Base-by-base conservation (phyloP, 1,284 basidiomycete genomes). In the Mycena sp. region DNA sequence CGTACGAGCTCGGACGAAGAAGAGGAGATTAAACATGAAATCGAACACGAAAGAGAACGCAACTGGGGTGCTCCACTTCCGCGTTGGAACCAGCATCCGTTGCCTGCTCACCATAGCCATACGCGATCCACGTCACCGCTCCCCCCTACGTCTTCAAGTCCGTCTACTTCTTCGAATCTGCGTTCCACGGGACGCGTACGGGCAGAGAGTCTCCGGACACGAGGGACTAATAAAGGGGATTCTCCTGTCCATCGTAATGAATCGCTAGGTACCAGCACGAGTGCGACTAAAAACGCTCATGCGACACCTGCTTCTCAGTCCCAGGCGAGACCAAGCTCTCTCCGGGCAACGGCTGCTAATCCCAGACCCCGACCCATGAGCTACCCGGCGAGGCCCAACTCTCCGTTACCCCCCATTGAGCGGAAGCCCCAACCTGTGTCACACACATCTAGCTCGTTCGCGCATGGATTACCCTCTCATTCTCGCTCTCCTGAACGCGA, bases 31-130 rank as follows among this genome's bases (percentile, higher is more conserved):
- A 71, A 73, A 61, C 72, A 72, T 6, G 85, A 82, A 64, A 63
- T 78, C 9, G 61, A 73, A 17, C 82, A 86, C 54, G 70, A 80
- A 68, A 72, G 77, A 40, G 78, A 79, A 69, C 71, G 85, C 40
- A 88, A 88, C 70, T 88, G 87, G 87, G 86, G 85, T 71, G 81
- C 86, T 4, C 83, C 82, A 16, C 80, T 78, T 41, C 87, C 85
- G 14, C 80, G 80, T 56, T 88, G 87, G 86, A 65, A 70, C 37
- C 66, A 67, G 37, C 71, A 71, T 62, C 54, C 65, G 11, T 45
- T 55, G 50, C 41, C 41, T 11, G n/a, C 14, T 43, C 60, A 61
- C 30, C 53, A 67, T 49, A 28, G 51, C 67, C 57, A 56, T 56
- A 60, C 30, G 62, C 70, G 26, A 57, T 63, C 66, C 51, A 32